Percentiles rank a stretch among this genome's conserved stretches.
Evolutionary conservation across 352 stramenopile genomes (phyloP).

Genomic region (Globisporangium yorkense): DNA sequence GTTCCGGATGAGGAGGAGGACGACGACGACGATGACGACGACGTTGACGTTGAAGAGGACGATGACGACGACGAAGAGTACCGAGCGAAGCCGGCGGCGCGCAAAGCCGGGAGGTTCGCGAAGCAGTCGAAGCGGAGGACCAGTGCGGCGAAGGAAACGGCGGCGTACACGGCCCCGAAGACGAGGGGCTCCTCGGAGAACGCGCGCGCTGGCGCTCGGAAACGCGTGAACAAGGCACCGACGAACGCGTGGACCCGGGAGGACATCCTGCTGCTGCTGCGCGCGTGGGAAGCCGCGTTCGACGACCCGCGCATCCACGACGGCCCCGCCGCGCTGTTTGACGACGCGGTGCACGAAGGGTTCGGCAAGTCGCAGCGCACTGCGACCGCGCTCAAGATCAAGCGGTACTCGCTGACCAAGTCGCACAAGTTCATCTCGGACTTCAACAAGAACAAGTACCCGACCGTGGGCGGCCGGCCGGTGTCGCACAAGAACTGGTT

Average conservation of each 20-base stretch:
- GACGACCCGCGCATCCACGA: constrained; percentile 8
- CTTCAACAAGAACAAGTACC: constrained; percentile 12
- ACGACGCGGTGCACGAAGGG: constrained; percentile 6
- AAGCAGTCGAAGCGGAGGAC: neutral
- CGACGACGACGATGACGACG: neutral
- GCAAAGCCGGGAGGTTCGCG: neutral
- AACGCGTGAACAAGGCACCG: neutral
- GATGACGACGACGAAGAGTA: constrained; percentile 1
- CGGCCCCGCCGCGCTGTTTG: constrained; percentile 6
- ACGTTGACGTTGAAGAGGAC: neutral
- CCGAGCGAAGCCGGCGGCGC: neutral
- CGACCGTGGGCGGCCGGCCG: constrained; percentile 3
- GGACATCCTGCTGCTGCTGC: constrained; percentile 10
- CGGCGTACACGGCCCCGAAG: neutral
- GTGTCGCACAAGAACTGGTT: constrained; percentile 6
- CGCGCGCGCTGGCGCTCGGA: neutral
- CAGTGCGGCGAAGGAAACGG: neutral
- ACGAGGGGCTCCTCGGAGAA: neutral
- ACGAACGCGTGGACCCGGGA: constrained; percentile 12
- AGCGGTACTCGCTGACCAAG: constrained; percentile 12
- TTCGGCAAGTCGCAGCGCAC: constrained; percentile 6
- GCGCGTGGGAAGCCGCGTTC: constrained; percentile 9
- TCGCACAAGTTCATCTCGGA: constrained; percentile 14
- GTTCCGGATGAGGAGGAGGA: neutral
- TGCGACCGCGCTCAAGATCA: constrained; percentile 12